These are phyloP conservation scores for Blastosporella zonata DNA, from an alignment of 1,284 basidiomycete species.

Conservation along the genomic window DNA sequence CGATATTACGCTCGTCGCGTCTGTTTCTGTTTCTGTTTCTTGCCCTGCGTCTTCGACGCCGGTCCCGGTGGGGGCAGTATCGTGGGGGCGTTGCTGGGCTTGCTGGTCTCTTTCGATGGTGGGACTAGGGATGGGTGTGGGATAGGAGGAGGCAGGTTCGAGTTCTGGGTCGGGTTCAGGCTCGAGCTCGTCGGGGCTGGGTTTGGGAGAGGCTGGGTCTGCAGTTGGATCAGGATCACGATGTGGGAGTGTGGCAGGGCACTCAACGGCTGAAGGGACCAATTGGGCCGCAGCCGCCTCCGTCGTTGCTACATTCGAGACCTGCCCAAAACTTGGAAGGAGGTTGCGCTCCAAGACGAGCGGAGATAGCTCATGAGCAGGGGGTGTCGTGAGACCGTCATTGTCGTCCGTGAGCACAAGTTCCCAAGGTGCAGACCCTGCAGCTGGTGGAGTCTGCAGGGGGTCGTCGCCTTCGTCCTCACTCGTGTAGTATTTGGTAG, in stretches of 20 bases:
- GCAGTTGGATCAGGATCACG: conserved; percentile 15
- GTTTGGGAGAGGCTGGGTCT: neutral
- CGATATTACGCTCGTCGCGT: conserved; percentile 32
- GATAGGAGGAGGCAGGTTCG: conserved; percentile 16
- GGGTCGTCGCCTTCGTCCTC: conserved; percentile 19
- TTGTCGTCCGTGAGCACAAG: conserved; percentile 16
- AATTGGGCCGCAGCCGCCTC: neutral
- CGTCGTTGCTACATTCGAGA: neutral
- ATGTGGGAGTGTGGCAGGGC: conserved; percentile 12
- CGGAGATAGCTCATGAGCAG: conserved; percentile 18
- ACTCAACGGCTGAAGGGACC: conserved; percentile 21
- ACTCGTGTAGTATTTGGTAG: conserved; percentile 8
- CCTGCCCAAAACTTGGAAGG: conserved; percentile 14
- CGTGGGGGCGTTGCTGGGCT: neutral
- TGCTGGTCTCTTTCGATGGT: conserved; percentile 5
- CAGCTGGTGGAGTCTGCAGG: conserved; percentile 18
- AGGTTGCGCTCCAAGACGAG: conserved; percentile 17
- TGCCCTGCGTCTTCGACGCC: conserved; percentile 5
- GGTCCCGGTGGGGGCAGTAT: neutral
- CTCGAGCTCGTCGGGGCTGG: neutral
- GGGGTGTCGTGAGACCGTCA: conserved; percentile 21
- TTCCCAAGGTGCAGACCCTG: conserved; percentile 10
- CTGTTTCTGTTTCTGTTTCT: conserved; percentile 23
- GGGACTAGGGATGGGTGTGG: conserved; percentile 11
- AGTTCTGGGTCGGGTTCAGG: conserved; percentile 10